Evolutionary conservation across 2,329 filamentous ascomycete genomes (phyloP), one percentile per base, ranked within the genome.

Genomic region (Gnomoniopsis sp.): DNA sequence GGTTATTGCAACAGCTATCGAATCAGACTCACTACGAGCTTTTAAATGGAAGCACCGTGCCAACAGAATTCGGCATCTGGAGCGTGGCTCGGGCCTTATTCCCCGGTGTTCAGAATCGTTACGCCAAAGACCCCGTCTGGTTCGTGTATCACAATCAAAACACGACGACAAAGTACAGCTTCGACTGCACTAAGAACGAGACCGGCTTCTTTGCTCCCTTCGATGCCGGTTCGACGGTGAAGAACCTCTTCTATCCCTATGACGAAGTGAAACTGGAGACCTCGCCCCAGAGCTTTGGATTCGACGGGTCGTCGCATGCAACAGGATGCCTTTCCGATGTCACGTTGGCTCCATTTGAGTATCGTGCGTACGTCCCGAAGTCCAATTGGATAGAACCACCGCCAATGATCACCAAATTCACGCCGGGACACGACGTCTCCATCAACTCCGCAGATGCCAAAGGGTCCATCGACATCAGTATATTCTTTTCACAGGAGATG

Each of bases 241-340:
- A 81, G 66, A 87, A 87, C 64, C 67, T 88, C 15, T 86, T 88
- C 67, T 83, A 82, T 65, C 84, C 85, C 0, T 84, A 83, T 63
- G 83, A 85, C 26, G 78, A 84, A 62, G 72, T 80, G 57, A 77
- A 71, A 0, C 70, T 88, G n/a, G 73, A 75, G 49, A 67, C 70
- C 1, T 79, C 81, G 0, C 68, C 74, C 3, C 41, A 44, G 41
- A n/a, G 41, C 17, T 19, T 44, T 10, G 41, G 41, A 10, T 44
- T 44, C 41, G n/a, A 44, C 11, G 41, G 41, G 41, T 44, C 41
- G n/a, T 6, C 67, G 0, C 69, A 76, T 3, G 72, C 67, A 11
- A 85, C 83, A 60, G 86, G 86, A 2, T 88, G 86, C 64, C 65
- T 87, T 3, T 70, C 74, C 30, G 76, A 69, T 23, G 68, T 88